Base-by-base conservation (phyloP, 768 basidiomycete genomes). In the Suillus ampliporus region DNA sequence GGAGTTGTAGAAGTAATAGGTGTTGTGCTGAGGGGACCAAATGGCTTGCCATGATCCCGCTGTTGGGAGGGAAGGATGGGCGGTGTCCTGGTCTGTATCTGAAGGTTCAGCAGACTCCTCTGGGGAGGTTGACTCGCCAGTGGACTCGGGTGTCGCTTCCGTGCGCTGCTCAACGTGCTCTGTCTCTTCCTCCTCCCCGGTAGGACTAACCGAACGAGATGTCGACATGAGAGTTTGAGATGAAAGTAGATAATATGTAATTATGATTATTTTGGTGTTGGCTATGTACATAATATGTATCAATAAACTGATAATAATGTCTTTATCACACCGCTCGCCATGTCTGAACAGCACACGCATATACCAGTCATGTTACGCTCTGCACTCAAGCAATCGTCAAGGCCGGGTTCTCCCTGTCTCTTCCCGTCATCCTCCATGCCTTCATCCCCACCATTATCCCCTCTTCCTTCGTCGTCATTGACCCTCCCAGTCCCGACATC, bases 1-100 rank as follows among this genome's bases (percentile, higher is more conserved):
- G 11, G 86, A 61, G 75, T 94, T 95, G 82, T 83, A 91, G 79
- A 94, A 95, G 75, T 95, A 95, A 77, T 95, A 95, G 11, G 90
- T 82, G 74, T 85, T 90, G 78, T 91, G 86, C 64, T 88, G 81
- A 1, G 91, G 85, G 1, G 92, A 88, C 77, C 83, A 94, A 35
- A 95, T 83, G 41, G 92, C 92, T 74, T 94, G 93, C 92, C 93
- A 94, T 31, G 83, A 76, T 58, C 71, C 69, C 19, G 68, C 69
- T 21, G 72, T 71, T 59, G 71, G 67, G 67, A 37, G 68, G 60
- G 58, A 65, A 50, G 50, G 67, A 58, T 44, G 63, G 23, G 60
- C 41, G 5, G 64, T 41, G 26, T 43, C 46, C 37, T 37, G 37
- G 58, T 62, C 46, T 37, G 23, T 56, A 56, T 56, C 54, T 57